These are phyloP conservation scores for Gaillardinia entomophila DNA, from an alignment of 805 yeast genomes.

Conservation along the genomic window DNA sequence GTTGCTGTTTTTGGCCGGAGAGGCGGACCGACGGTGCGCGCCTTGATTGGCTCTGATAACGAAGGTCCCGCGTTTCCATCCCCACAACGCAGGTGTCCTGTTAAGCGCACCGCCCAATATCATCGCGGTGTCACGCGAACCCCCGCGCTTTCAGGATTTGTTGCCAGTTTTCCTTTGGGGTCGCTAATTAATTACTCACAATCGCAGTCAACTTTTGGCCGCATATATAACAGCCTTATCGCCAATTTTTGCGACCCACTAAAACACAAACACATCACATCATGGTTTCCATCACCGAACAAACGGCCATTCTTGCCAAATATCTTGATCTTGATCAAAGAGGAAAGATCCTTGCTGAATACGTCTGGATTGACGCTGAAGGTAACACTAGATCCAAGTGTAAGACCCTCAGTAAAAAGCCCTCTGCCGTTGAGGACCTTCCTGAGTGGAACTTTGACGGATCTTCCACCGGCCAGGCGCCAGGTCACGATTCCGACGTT, in stretches of 20 bases:
- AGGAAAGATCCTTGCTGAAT: conserved; percentile 88
- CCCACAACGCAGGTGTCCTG: neutral
- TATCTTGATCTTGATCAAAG: conserved; percentile 79
- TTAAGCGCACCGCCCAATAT: neutral
- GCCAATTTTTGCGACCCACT: neutral
- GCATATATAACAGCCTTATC: no score
- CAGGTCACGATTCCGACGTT: conserved; percentile 94
- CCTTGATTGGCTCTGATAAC: neutral
- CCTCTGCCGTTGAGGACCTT: conserved; percentile 72
- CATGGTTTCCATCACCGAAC: conserved; percentile 46
- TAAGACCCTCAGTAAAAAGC: conserved; percentile 69
- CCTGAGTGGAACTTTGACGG: conserved; percentile 99
- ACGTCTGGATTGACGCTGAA: conserved; percentile 94
- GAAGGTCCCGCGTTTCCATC: neutral
- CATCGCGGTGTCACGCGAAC: neutral
- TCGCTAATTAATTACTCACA: no score
- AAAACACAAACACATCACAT: neutral
- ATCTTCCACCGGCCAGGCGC: conserved; percentile 97
- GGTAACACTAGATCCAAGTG: conserved; percentile 93
- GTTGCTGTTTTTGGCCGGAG: neutral
- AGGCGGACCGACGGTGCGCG: neutral
- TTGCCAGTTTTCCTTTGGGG: no score
- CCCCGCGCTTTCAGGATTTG: neutral
- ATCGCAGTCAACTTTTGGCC: no score
- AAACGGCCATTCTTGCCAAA: conserved; percentile 78